Conservation (phyloP, 768 basidiomycete species). For the Candolleomyces eurysporus region DNA sequence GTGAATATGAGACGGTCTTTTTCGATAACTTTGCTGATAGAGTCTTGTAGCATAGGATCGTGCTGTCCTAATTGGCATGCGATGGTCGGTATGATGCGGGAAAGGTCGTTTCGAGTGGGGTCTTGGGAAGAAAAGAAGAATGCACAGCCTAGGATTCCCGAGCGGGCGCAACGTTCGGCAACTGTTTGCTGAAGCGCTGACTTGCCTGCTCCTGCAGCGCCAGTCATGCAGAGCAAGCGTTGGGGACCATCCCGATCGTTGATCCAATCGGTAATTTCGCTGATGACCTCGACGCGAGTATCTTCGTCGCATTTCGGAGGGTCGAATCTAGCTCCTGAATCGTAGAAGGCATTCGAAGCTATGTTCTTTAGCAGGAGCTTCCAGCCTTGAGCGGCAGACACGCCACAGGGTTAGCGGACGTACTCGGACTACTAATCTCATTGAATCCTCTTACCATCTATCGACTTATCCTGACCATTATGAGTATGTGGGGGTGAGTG, state of each 20-base stretch:
- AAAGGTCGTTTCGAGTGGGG: not conserved
- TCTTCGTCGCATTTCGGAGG: not conserved
- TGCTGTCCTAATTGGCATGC: conserved; percentile 3
- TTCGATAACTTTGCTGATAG: not conserved
- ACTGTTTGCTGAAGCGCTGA: not conserved
- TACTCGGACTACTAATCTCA: too few relatives aligned
- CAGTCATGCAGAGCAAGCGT: conserved; percentile 1
- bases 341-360: not conserved
- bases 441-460: too few relatives aligned
- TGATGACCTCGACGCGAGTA: not conserved
- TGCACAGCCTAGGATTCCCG: not conserved
- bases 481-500: too few relatives aligned
- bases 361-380: too few relatives aligned
- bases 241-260: not conserved
- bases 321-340: not conserved
- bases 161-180: not conserved
- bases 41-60: not conserved
- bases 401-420: too few relatives aligned
- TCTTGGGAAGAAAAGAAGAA: conserved; percentile 2
- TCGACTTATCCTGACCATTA: too few relatives aligned
- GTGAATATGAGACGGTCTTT: not conserved
- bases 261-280: not conserved
- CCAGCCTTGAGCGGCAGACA: too few relatives aligned
- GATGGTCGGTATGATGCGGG: not conserved
- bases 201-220: conserved; percentile 6